Evolutionary conservation across 2,329 filamentous ascomycete species (phyloP).

Genomic region (Lecanicillium sp.): DNA sequence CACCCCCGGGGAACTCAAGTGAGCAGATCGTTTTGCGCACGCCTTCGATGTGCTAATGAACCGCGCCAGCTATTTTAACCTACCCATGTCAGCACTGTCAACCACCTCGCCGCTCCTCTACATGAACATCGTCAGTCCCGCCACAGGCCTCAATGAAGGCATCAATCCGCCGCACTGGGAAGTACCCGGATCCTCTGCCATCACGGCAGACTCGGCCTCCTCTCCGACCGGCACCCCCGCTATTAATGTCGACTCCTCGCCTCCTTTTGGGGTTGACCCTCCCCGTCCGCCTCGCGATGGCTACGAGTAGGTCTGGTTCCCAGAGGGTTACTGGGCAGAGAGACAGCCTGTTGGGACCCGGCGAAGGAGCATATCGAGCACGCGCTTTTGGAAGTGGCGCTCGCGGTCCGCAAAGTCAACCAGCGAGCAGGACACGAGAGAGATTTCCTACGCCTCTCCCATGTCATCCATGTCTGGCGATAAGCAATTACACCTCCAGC

Average conservation of each 20-base stretch:
- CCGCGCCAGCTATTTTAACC: conserved; percentile 27
- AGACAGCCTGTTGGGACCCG: conserved; percentile 30
- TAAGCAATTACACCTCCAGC: conserved; percentile 8
- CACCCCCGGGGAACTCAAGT: conserved; percentile 8
- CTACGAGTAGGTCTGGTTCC: conserved; percentile 58
- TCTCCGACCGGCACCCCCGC: not conserved
- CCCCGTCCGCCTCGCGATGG: conserved; percentile 49
- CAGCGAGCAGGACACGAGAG: conserved; percentile 27
- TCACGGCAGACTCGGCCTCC: conserved; percentile 2
- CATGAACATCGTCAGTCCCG: conserved; percentile 14
- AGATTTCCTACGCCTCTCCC: conserved; percentile 21
- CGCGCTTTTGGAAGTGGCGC: conserved; percentile 36
- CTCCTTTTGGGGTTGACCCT: conserved; percentile 38
- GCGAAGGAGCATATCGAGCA: conserved; percentile 28
- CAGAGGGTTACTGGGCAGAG: conserved; percentile 58
- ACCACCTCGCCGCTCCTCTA: conserved; percentile 17
- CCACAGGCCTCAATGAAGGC: not conserved
- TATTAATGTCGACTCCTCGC: not conserved
- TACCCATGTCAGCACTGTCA: conserved; percentile 19
- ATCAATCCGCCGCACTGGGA: not conserved
- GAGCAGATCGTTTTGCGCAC: too few species aligned
- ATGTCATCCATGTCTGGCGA: conserved; percentile 19
- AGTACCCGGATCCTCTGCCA: not conserved
- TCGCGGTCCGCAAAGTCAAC: conserved; percentile 31
- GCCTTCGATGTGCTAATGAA: too few species aligned